Conservation (phyloP, 192 early-diverging fungal species). For the Thamnidium elegans region DNA sequence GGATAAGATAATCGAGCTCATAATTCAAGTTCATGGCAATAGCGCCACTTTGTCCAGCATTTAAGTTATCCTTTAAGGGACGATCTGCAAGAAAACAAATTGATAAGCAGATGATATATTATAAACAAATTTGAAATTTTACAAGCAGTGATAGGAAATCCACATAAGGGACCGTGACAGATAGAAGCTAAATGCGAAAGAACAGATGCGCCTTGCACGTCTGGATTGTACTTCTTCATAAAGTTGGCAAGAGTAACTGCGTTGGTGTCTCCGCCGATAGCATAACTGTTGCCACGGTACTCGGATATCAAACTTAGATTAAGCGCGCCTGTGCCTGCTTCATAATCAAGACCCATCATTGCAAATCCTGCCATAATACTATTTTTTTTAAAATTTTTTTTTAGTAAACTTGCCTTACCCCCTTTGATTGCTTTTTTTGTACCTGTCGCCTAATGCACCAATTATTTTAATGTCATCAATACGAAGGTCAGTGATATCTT, state of each 20-base stretch:
- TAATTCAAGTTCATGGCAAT: conserved; percentile 40
- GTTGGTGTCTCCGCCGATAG: conserved; percentile 47
- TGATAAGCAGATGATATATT: too few species aligned
- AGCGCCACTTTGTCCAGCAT: conserved; percentile 54
- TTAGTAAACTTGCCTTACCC: too few species aligned
- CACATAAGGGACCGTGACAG: conserved; percentile 4
- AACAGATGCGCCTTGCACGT: conserved; percentile 37
- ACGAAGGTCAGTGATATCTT: conserved; percentile 48
- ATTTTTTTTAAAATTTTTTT: background rate
- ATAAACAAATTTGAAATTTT: too few species aligned
- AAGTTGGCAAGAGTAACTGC: conserved; percentile 45
- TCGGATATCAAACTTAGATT: conserved; percentile 37
- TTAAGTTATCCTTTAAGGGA: conserved; percentile 30
- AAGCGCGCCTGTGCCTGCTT: conserved; percentile 13
- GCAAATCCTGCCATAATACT: conserved; percentile 56
- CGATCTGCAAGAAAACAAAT: too few species aligned
- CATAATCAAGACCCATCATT: conserved; percentile 38
- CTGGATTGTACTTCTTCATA: conserved; percentile 38
- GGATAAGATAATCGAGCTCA: conserved; percentile 45
- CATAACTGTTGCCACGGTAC: conserved; percentile 51
- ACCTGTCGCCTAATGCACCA: conserved; percentile 52
- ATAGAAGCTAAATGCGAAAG: conserved; percentile 37
- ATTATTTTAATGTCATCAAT: conserved; percentile 56
- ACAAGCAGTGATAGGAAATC: background rate
- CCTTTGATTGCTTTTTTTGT: background rate